phyloP scores from a whole-genome alignment of 768 basidiomycete species.

The Infundibulicybe gibba region DNA sequence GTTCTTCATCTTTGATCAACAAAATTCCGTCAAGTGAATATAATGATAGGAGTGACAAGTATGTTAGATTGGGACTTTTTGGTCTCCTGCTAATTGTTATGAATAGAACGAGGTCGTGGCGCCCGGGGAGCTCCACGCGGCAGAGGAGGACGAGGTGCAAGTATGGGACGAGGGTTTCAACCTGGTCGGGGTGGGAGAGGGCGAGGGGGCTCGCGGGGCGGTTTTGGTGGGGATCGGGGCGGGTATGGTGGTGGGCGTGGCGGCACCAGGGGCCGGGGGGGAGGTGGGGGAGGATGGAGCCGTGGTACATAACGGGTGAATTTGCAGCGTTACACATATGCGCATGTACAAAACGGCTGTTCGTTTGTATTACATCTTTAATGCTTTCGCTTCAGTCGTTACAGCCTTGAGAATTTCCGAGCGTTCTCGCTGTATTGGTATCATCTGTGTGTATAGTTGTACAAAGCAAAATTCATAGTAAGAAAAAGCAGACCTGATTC shows the following conservation, averaged over 20 bases:
- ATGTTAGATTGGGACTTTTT: conserved; percentile 17
- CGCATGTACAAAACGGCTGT: too few relatives aligned
- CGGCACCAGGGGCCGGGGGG: conserved; percentile 42
- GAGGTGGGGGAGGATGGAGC: conserved; percentile 39
- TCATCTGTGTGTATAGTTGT: conserved; percentile 27
- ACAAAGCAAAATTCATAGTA: not conserved
- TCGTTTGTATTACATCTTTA: conserved; percentile 34
- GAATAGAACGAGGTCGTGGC: conserved; percentile 38
- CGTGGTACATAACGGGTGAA: conserved; percentile 14
- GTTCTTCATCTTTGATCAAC: conserved; percentile 15
- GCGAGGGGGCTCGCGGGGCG: conserved; percentile 21
- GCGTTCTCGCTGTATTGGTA: conserved; percentile 49
- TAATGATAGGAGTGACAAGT: conserved; percentile 44
- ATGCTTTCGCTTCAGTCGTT: conserved; percentile 44
- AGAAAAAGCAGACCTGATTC: conserved; percentile 38
- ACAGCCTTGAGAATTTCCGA: conserved; percentile 41
- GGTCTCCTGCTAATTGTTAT: conserved; percentile 5
- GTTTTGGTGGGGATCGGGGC: conserved; percentile 20
- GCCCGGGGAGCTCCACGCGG: conserved; percentile 29
- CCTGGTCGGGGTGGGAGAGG: conserved; percentile 32
- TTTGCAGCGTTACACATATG: too few relatives aligned
- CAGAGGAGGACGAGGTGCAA: conserved; percentile 31
- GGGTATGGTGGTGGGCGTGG: conserved; percentile 44
- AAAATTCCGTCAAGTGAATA: not conserved
- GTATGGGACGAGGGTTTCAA: conserved; percentile 27